Conservation (phyloP, 257 asterid genomes). For the Solanum pennellii region DNA sequence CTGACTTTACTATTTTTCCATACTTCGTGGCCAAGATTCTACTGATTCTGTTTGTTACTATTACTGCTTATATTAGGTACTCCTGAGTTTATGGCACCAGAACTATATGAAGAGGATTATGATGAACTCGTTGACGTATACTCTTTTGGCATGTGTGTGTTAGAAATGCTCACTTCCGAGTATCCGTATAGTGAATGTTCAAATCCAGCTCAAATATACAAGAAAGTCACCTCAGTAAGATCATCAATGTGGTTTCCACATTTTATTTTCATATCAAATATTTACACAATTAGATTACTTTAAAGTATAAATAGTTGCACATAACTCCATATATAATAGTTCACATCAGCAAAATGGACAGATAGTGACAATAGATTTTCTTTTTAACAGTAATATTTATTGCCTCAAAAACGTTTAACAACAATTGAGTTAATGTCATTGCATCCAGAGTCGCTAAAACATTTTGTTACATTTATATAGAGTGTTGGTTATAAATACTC, state of each 20-base stretch:
- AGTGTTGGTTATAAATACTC: too few species aligned
- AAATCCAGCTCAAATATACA: slow-evolving; percentile 87
- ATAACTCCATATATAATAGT: not conserved
- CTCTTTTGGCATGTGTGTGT: slow-evolving; percentile 79
- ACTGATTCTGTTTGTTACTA: not conserved
- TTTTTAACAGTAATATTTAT: too few species aligned
- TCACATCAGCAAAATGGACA: too few species aligned
- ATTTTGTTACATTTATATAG: too few species aligned
- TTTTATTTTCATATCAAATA: not conserved
- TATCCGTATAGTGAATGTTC: slow-evolving; percentile 80
- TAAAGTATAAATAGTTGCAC: not conserved
- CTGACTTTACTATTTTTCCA: not conserved
- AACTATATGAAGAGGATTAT: slow-evolving; percentile 71
- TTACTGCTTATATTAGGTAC: slow-evolving; percentile 36
- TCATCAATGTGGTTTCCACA: not conserved
- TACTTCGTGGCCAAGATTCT: not conserved
- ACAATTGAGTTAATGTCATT: too few species aligned
- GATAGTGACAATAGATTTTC: too few species aligned
- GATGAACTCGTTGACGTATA: slow-evolving; percentile 69
- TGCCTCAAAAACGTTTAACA: too few species aligned
- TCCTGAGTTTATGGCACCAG: slow-evolving; percentile 91
- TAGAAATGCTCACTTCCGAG: slow-evolving; percentile 73
- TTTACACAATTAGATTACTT: not conserved
- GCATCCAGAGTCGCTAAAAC: too few species aligned
- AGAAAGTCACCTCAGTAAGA: slow-evolving; percentile 77